These are phyloP conservation scores for Aspergillus ochraceus DNA, from an alignment of 2,329 filamentous ascomycete species.

Conservation along the genomic window DNA sequence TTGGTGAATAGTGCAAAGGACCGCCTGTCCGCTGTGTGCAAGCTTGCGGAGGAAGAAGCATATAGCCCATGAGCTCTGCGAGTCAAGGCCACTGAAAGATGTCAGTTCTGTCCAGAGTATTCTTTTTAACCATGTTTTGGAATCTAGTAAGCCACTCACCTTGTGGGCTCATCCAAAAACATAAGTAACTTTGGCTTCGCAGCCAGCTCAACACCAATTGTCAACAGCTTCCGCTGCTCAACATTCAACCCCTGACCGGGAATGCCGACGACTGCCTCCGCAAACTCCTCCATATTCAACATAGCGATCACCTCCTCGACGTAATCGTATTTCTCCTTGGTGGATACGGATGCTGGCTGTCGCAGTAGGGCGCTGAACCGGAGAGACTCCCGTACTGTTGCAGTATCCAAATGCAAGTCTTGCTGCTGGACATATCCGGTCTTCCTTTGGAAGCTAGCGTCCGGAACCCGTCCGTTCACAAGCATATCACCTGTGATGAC, in stretches of 20 bases:
- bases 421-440: constrained; percentile 71
- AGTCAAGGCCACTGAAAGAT: constrained; percentile 71
- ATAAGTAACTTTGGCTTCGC: constrained; percentile 83
- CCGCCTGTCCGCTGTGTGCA: constrained; percentile 80
- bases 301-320: constrained; percentile 86
- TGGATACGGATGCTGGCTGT: constrained; percentile 71
- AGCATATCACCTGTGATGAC: constrained; percentile 84
- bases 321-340: constrained; percentile 75
- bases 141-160: constrained; percentile 8
- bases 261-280: constrained; percentile 83
- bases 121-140: neutral
- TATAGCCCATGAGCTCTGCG: constrained; percentile 88
- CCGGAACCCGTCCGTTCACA: constrained; percentile 69
- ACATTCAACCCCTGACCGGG: constrained; percentile 71
- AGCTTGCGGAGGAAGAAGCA: constrained; percentile 80
- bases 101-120: neutral
- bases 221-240: constrained; percentile 70
- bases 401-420: constrained; percentile 79
- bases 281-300: constrained; percentile 83
- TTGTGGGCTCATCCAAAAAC: constrained; percentile 91
- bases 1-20: constrained; percentile 92
- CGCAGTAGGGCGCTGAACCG: constrained; percentile 81
- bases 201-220: constrained; percentile 88
- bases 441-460: constrained; percentile 44
- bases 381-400: constrained; percentile 83